Base-by-base conservation (phyloP, 2,329 filamentous ascomycete species). In the Ophiostoma triangulosporum region DNA sequence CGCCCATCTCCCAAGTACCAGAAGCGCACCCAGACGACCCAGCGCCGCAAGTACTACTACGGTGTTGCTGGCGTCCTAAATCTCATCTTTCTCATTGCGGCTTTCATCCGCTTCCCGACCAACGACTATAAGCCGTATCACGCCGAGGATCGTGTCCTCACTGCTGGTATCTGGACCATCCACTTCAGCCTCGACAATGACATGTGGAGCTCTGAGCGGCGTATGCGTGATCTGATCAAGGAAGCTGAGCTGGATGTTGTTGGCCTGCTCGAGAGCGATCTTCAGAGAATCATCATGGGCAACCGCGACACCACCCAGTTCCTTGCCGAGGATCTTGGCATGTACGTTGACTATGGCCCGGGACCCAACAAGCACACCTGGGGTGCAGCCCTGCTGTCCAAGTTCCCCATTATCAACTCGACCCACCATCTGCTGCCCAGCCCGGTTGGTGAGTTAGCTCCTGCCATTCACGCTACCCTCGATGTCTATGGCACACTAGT, bases 291-390 rank as follows among this genome's bases (percentile, higher is more conserved):
- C 70, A 98, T 98, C 73, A 98, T 97, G 93, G 93, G 93, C 63
- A 98, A 97, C 70, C 86, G 93, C 60, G 93, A 98, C 66, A 86
- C 88, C 8, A 96, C 93, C 1, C 93, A 97, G 65, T 94, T 88
- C 69, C 78, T 98, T 8, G 90, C 93, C 20, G 91, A 97, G 66
- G 90, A 98, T 60, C 77, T 98, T 11, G 93, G 93, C 61, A 98
- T 98, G 93, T 98, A 96, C 64, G 90, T 94, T 50, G 93, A 98
- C 71, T 96, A 89, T 63, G 93, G 93, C 53, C 93, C 93, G 29
- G 93, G 93, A 2, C 93, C 93, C 6, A 95, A 98, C 77, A 98
- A 97, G 72, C 93, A 98, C 71, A 98, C 93, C 0, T 98, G 93
- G 93, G 93, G 93, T 51, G 81, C 84, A 9, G 93, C 90, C 22